These are phyloP conservation scores for Trametes versicolor DNA, from an alignment of 1,284 basidiomycete species.

Conservation along the genomic window DNA sequence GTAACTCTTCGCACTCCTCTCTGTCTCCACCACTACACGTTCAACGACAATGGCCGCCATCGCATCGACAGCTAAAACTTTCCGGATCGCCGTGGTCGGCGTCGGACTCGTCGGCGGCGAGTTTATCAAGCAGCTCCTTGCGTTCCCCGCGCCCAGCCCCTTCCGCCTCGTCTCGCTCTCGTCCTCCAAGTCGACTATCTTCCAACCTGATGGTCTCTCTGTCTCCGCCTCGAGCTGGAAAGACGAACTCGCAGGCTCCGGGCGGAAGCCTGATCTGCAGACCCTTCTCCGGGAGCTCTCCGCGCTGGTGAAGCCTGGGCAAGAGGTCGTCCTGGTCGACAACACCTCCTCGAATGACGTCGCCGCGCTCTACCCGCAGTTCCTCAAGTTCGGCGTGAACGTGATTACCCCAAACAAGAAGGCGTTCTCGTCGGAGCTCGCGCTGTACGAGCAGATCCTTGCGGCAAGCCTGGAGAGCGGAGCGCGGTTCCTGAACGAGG, in stretches of 20 bases:
- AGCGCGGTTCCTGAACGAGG: constrained; percentile 86
- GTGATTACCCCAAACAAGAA: constrained; percentile 99
- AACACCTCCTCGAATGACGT: constrained; percentile 92
- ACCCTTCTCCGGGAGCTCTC: constrained; percentile 57
- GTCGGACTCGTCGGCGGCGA: constrained; percentile 90
- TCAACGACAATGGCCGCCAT: constrained; percentile 28
- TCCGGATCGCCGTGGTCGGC: constrained; percentile 83
- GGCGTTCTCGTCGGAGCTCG: constrained; percentile 84
- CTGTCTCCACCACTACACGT: neutral
- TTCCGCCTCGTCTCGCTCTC: constrained; percentile 83
- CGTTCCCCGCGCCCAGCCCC: constrained; percentile 66
- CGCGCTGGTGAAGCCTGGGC: constrained; percentile 53
- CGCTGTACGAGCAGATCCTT: constrained; percentile 79
- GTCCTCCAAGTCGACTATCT: constrained; percentile 76
- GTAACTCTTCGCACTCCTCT: neutral
- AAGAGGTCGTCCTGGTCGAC: constrained; percentile 87
- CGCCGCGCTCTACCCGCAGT: constrained; percentile 85
- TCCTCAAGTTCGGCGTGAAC: constrained; percentile 84
- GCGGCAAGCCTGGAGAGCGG: constrained; percentile 63
- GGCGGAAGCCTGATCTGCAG: constrained; percentile 54
- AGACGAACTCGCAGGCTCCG: constrained; percentile 52
- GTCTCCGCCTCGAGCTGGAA: constrained; percentile 56
- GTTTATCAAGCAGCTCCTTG: constrained; percentile 82
- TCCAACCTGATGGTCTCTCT: constrained; percentile 61
- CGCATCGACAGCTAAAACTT: constrained; percentile 31